phyloP scores from a whole-genome alignment of 1,139 yeast genomes.

The Diutina scorzettiae region DNA sequence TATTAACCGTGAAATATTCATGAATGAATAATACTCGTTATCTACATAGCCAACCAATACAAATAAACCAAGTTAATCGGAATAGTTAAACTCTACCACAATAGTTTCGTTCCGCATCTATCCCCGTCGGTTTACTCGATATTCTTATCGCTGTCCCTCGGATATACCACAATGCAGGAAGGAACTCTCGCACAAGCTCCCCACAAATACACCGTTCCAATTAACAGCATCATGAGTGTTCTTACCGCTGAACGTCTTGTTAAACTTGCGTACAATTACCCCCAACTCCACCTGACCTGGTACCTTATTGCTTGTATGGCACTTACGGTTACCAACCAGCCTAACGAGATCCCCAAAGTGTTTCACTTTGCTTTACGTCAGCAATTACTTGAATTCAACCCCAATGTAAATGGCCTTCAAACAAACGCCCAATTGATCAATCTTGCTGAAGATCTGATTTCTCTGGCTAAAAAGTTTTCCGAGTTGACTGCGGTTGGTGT shows the following conservation, averaged over 20 bases:
- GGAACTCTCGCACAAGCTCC: neutral
- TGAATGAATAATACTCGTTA: too few relatives aligned
- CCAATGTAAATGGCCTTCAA: constrained; percentile 16
- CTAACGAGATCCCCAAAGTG: constrained; percentile 66
- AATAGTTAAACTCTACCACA: too few relatives aligned
- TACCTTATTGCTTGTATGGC: constrained; percentile 72
- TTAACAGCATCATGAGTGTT: neutral
- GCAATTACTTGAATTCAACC: constrained; percentile 23
- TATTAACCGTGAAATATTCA: too few relatives aligned
- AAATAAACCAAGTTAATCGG: too few relatives aligned
- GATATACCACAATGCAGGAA: too few relatives aligned
- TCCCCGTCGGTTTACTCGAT: too few relatives aligned
- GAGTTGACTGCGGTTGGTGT: constrained; percentile 34
- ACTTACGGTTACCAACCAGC: constrained; percentile 68
- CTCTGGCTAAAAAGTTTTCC: constrained; percentile 25
- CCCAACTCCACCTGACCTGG: constrained; percentile 44
- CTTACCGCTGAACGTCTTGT: constrained; percentile 50
- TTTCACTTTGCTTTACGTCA: constrained; percentile 63
- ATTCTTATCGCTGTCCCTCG: too few relatives aligned
- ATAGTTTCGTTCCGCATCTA: too few relatives aligned
- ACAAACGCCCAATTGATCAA: constrained; percentile 20
- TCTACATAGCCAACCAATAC: too few relatives aligned
- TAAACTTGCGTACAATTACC: constrained; percentile 43
- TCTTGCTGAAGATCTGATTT: constrained; percentile 30
- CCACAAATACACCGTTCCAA: neutral